A percentile compares a stretch with the other conserved stretches of the same genome.
These are phyloP conservation scores for Pyrenophora teres DNA, from an alignment of 2,329 filamentous ascomycete genomes.

Conservation along the genomic window DNA sequence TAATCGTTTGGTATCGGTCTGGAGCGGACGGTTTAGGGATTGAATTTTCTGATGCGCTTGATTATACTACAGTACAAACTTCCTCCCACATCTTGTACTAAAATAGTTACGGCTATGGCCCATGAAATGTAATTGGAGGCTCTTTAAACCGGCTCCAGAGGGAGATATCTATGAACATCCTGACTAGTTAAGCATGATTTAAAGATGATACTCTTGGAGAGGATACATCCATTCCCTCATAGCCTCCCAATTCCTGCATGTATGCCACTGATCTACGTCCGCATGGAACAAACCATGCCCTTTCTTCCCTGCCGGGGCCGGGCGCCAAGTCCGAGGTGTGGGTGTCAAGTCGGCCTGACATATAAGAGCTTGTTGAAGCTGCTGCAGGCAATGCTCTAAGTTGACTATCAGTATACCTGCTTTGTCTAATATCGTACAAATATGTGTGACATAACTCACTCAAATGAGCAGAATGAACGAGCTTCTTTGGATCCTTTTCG, in stretches of 20 bases:
- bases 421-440: not conserved
- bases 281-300: not conserved
- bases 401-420: not conserved
- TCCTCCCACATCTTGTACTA: too few species aligned
- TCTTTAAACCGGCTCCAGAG: too few species aligned
- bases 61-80: too few species aligned
- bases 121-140: too few species aligned
- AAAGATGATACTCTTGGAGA: not conserved
- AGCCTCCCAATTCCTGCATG: not conserved
- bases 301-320: not conserved
- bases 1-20: too few species aligned
- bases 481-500: not conserved
- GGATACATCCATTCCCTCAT: not conserved
- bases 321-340: not conserved
- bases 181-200: too few species aligned
- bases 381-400: not conserved
- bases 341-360: not conserved
- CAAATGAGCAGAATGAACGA: not conserved
- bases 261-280: not conserved
- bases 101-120: too few species aligned
- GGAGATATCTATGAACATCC: too few species aligned
- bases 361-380: not conserved
- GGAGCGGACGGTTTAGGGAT: too few species aligned
- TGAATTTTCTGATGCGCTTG: too few species aligned
- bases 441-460: not conserved